phyloP scores from a whole-genome alignment of 2,329 filamentous ascomycete species.

The Dactylellina cionopaga region DNA sequence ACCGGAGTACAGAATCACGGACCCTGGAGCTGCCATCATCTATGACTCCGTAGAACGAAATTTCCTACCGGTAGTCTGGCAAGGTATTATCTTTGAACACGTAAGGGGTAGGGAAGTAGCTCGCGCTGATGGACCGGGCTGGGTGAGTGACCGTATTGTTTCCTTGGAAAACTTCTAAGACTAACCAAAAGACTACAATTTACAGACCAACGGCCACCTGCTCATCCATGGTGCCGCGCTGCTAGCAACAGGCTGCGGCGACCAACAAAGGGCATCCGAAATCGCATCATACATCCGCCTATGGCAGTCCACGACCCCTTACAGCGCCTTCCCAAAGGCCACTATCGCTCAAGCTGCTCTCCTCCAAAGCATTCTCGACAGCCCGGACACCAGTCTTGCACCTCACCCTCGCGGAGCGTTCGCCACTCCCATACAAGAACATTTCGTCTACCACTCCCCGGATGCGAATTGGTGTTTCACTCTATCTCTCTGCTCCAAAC shows the following conservation, averaged over 20 bases:
- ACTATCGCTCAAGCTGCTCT: conserved; percentile 16
- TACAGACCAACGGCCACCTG: conserved; percentile 7
- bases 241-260: conserved; percentile 2
- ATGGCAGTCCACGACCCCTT: conserved; percentile 19
- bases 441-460: conserved; percentile 36
- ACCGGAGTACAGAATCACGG: conserved; percentile 9
- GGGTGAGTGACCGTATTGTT: conserved; percentile 24
- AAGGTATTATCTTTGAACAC: conserved; percentile 39
- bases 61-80: conserved; percentile 41
- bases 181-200: not conserved
- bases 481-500: conserved; percentile 13
- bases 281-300: conserved; percentile 23
- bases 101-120: conserved; percentile 26
- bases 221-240: conserved; percentile 21
- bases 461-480: conserved; percentile 37
- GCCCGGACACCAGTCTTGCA: not conserved
- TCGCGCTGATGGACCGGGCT: conserved; percentile 10
- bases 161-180: no score
- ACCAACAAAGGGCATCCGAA: not conserved
- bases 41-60: conserved; percentile 37
- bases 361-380: conserved; percentile 9
- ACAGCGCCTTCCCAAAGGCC: not conserved
- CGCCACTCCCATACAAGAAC: conserved; percentile 33
- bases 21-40: conserved; percentile 9
- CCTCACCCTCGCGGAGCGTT: conserved; percentile 16